Evolutionary conservation across 345 rosid species (phyloP), one percentile per base, ranked within the genome.

Genomic region (Atalantia buxifolia): DNA sequence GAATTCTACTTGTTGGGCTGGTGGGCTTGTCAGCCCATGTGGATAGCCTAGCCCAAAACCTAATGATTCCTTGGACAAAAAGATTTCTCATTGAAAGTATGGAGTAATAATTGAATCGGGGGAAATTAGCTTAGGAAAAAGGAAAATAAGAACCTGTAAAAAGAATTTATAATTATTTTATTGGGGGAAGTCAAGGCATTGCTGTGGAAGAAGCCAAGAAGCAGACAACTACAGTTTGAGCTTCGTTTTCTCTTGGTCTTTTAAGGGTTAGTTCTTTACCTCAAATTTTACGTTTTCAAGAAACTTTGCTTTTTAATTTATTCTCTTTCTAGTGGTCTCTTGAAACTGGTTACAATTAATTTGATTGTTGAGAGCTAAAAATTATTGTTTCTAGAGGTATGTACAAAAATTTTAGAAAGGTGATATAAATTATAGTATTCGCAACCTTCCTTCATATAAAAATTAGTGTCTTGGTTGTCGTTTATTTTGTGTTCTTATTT

Each of bases 391-490:
- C 13, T 5, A 10, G 1, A 13, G 16, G 16, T 12, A 12, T 12
- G 0, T 10, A 45, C 50, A 45, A 45, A 45, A 1, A 13, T 13
- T 0, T 12, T 45, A 45, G 18, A 45, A 42, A 45, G 0, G 1
- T 40, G 45, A 40, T 40, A 9, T 0, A 1, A 2, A 40, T 40
- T 40, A 8, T 13, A 45, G 0, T 13, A 2, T 10, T 42, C 1
- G 0, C 3, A 50, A 0, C 1, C 1, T 18, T 16, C 7, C 0
- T 16, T 7, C 0, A 6, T 5, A 1, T 4, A 53, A 53, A 53
- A 53, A 1, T 16, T 53, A 0, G 2, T 53, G 7, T 53, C 2
- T 53, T 16, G 0, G 18, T 18, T 18, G 7, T 18, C 1, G 2
- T 18, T 53, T 5, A 0, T 8, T 53, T 18, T 53, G 1, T 53